Conservation (phyloP, 108 stramenopile species). For the Stephanodiscus triporus region DNA sequence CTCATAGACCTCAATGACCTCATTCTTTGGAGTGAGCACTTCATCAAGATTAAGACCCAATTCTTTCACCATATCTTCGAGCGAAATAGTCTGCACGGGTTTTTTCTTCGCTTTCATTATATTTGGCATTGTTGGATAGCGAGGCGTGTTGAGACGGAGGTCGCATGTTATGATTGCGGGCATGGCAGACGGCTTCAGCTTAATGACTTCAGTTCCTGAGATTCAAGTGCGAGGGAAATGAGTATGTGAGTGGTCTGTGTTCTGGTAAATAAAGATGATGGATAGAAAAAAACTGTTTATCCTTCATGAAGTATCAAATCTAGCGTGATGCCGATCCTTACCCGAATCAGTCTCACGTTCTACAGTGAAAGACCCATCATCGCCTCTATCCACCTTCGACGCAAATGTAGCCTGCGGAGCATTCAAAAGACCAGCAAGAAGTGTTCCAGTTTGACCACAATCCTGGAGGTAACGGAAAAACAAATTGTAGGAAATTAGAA, state of each 20-base stretch:
- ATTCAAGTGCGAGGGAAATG: neutral
- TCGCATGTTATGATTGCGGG: constrained; percentile 98
- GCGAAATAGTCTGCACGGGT: constrained; percentile 81
- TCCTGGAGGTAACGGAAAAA: constrained; percentile 35
- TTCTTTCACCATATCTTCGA: constrained; percentile 70
- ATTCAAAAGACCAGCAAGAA: constrained; percentile 95
- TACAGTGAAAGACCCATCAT: constrained; percentile 72
- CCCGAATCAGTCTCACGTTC: constrained; percentile 97
- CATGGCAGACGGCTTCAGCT: constrained; percentile 48
- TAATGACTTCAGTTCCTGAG: constrained; percentile 79
- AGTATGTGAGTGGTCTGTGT: neutral
- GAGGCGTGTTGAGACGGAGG: constrained; percentile 97
- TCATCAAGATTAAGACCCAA: constrained; percentile 90
- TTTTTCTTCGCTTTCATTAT: constrained; percentile 99
- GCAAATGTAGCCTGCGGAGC: constrained; percentile 98
- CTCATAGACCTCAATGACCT: constrained; percentile 90
- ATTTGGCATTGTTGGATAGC: constrained; percentile 99
- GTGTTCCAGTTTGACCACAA: constrained; percentile 87
- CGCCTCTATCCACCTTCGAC: constrained; percentile 78
- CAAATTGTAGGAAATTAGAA: neutral
- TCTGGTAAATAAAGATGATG: neutral
- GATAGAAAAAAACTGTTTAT: neutral
- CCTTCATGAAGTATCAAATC: constrained; percentile 18
- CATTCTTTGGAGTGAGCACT: constrained; percentile 60
- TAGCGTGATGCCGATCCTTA: constrained; percentile 48